A percentile compares a stretch with the other conserved stretches of the same genome.
phyloP scores from a whole-genome alignment of 2,329 filamentous ascomycete species.

The Aspergillus aculeatus region DNA sequence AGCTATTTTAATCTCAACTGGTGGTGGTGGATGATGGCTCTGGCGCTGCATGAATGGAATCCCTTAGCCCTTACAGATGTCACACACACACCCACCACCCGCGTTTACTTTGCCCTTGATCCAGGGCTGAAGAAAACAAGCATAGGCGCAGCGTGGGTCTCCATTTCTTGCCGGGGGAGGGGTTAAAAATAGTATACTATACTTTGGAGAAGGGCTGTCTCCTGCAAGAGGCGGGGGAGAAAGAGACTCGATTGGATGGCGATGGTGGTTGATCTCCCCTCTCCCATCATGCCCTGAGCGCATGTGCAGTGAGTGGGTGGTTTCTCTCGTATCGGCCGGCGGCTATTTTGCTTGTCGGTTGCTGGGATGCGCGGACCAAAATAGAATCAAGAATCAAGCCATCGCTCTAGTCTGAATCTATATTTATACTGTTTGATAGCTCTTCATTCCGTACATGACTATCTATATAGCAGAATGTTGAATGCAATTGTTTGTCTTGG shows the following conservation, averaged over 20 bases:
- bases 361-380: not conserved
- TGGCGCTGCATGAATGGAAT: not conserved
- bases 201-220: not conserved
- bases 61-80: not conserved
- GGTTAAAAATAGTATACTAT: not conserved
- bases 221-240: not conserved
- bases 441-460: no score
- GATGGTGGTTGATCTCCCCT: not conserved
- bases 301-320: not conserved
- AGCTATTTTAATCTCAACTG: constrained; percentile 7
- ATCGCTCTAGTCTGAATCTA: not conserved
- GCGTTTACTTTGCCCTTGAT: not conserved
- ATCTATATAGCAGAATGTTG: no score
- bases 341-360: not conserved
- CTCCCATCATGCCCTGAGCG: not conserved
- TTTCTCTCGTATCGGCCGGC: not conserved
- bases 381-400: not conserved
- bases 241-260: not conserved
- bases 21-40: not conserved
- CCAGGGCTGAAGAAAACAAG: not conserved
- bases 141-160: not conserved
- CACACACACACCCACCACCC: not conserved
- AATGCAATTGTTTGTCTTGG: no score
- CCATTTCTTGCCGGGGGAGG: not conserved
- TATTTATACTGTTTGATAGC: not conserved